A percentile compares a stretch with the other conserved stretches of the same genome.
phyloP scores from a whole-genome alignment of 345 rosid species.

The Bretschneidera sinensis region DNA sequence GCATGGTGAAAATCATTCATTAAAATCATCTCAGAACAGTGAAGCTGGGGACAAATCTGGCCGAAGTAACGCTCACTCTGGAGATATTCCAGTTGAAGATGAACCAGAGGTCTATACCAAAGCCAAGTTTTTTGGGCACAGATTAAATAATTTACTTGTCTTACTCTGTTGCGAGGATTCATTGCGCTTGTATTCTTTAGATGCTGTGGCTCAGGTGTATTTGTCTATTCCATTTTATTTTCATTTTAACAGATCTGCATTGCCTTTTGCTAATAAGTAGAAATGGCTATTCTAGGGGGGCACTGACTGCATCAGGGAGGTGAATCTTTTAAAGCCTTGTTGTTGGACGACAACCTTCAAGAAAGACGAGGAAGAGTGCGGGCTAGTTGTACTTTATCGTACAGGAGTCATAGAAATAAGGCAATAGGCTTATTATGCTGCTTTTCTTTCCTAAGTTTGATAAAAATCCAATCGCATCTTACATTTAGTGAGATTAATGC shows the following conservation, averaged over 20 bases:
- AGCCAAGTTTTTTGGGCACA: slow-evolving; percentile 30
- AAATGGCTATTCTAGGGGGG: slow-evolving; percentile 46
- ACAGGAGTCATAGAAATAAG: slow-evolving; percentile 79
- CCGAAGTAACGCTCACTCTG: slow-evolving; percentile 20
- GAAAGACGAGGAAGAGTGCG: slow-evolving; percentile 44
- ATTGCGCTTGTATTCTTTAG: slow-evolving; percentile 42
- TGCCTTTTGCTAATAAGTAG: slow-evolving; percentile 26
- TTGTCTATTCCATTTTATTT: slow-evolving; percentile 10
- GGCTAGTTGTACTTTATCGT: slow-evolving; percentile 55
- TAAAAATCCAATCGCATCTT: neutral
- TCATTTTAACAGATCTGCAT: slow-evolving; percentile 9
- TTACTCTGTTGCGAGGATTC: slow-evolving; percentile 65
- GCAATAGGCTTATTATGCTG: slow-evolving; percentile 26
- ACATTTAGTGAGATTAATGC: neutral
- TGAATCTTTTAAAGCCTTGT: slow-evolving; percentile 54
- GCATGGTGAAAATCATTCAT: slow-evolving; percentile 23
- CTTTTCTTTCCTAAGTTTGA: neutral
- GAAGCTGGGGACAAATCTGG: slow-evolving; percentile 33
- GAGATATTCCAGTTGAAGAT: slow-evolving; percentile 28
- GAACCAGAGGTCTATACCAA: slow-evolving; percentile 30
- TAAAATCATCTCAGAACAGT: slow-evolving; percentile 21
- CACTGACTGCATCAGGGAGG: slow-evolving; percentile 35
- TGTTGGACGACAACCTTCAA: slow-evolving; percentile 68
- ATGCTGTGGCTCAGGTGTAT: slow-evolving; percentile 64
- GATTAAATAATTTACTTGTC: slow-evolving; percentile 29